Conservation (phyloP, 108 stramenopile species). For the Epithemia pelagica region DNA sequence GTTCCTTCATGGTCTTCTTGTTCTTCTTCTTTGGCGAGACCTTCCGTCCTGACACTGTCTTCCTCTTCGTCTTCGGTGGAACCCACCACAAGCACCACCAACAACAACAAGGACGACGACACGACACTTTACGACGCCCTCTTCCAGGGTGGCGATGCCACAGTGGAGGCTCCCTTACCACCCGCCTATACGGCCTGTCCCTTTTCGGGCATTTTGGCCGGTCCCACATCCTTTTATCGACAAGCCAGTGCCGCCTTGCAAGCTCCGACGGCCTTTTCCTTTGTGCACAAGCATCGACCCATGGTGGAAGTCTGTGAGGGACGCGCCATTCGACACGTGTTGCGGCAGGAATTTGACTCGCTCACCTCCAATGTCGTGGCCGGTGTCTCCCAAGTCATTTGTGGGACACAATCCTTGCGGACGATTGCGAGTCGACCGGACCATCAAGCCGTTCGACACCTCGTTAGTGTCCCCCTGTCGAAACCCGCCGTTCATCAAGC, state of each 20-base stretch:
- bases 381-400: background rate
- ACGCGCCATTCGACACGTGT: background rate
- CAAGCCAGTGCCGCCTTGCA: background rate
- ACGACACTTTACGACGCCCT: too few relatives aligned
- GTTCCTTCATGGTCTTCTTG: too few relatives aligned
- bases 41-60: too few relatives aligned
- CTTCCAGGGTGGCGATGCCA: background rate
- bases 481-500: background rate
- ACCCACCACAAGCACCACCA: too few relatives aligned
- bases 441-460: background rate
- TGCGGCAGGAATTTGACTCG: background rate
- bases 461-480: background rate
- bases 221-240: constrained; percentile 4
- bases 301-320: constrained; percentile 2
- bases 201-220: background rate
- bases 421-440: background rate
- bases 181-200: constrained; percentile 1
- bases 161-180: background rate
- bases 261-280: background rate
- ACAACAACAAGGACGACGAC: too few relatives aligned
- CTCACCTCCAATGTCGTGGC: background rate
- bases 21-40: too few relatives aligned
- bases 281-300: constrained; percentile 2
- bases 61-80: too few relatives aligned
- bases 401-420: background rate